Base-by-base conservation (phyloP, 768 basidiomycete genomes). In the Terana coerulea region DNA sequence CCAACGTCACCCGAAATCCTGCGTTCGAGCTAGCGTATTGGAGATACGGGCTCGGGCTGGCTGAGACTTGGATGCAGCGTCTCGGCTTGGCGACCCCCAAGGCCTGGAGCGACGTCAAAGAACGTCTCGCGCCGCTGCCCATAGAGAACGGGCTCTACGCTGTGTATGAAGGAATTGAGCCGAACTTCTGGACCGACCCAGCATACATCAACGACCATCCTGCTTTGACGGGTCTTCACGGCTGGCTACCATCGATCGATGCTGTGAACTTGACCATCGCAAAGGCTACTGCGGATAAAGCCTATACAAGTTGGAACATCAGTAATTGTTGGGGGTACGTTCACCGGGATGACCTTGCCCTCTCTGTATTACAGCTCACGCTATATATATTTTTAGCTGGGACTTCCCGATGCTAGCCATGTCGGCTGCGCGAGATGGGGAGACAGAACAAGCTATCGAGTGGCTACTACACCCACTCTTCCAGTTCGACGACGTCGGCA, bases 321-420 rank as follows among this genome's bases (percentile, higher is more conserved):
- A 73, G 73, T 8, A 74, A 78, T 51, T 74, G 72, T 51, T 80
- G 78, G 78, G 78, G 77, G 75, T 78, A 53, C 60, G 75, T 60
- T 17, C n/a, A n/a, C n/a, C n/a, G n/a, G n/a, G n/a, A n/a, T n/a
- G 33, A 1, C 25, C 10, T 17, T 17, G 15, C 24, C 12, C 29
- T n/a, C 21, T 21, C 26, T 19, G n/a, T n/a, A n/a, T n/a, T n/a
- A n/a, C n/a, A n/a, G n/a, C n/a, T n/a, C n/a, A n/a, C n/a, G n/a
- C n/a, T n/a, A n/a, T n/a, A n/a, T 34, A 29, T 12, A 19, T 10
- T 3, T 43, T 33, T 52, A 79, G 79, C 30, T 83, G 80, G 81
- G 81, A 82, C 59, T 82, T 81, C 55, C 78, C 79, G 0, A 77
- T 81, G 75, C 73, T 82, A 2, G 80, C 80, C 0, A 81, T 83